Conservation (phyloP, 2,329 filamentous ascomycete species). For the Sporothrix mexicana region DNA sequence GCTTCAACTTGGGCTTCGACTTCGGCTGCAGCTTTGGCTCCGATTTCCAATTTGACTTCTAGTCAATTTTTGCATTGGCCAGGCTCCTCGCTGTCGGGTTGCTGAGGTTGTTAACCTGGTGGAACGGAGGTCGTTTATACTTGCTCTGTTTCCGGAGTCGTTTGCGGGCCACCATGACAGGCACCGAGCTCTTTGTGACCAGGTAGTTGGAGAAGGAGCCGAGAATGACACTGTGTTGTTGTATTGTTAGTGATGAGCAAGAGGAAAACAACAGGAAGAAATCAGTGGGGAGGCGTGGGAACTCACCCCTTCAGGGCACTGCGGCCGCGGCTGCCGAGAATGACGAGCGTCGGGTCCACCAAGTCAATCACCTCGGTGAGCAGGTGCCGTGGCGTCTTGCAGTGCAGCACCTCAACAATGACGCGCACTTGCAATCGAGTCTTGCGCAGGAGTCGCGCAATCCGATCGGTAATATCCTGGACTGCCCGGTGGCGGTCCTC, state of each 20-base stretch:
- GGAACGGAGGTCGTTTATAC: slow-evolving; percentile 72
- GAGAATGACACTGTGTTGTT: slow-evolving; percentile 76
- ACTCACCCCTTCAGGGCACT: slow-evolving; percentile 90
- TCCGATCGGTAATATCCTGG: slow-evolving; percentile 81
- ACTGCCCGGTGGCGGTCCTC: slow-evolving; percentile 81
- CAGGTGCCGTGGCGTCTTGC: slow-evolving; percentile 95
- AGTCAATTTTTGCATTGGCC: slow-evolving; percentile 78
- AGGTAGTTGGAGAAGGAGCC: slow-evolving; percentile 98
- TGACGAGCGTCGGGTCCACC: slow-evolving; percentile 87
- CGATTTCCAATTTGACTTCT: slow-evolving; percentile 37
- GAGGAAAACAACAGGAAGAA: slow-evolving; percentile 34
- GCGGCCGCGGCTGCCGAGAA: slow-evolving; percentile 87
- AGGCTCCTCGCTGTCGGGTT: slow-evolving; percentile 71
- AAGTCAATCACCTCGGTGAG: slow-evolving; percentile 97
- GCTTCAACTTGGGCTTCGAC: too few species aligned
- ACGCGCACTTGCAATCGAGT: slow-evolving; percentile 91
- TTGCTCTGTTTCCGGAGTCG: slow-evolving; percentile 85
- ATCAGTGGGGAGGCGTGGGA: too few species aligned
- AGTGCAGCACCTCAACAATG: slow-evolving; percentile 95
- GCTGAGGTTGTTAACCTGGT: slow-evolving; percentile 80
- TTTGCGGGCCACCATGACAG: slow-evolving; percentile 97
- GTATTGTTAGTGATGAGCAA: neutral
- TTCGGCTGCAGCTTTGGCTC: too few species aligned
- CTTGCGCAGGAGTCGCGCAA: slow-evolving; percentile 85
- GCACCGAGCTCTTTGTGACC: slow-evolving; percentile 93